phyloP scores from a whole-genome alignment of 768 basidiomycete genomes.

The Collybia nuda region DNA sequence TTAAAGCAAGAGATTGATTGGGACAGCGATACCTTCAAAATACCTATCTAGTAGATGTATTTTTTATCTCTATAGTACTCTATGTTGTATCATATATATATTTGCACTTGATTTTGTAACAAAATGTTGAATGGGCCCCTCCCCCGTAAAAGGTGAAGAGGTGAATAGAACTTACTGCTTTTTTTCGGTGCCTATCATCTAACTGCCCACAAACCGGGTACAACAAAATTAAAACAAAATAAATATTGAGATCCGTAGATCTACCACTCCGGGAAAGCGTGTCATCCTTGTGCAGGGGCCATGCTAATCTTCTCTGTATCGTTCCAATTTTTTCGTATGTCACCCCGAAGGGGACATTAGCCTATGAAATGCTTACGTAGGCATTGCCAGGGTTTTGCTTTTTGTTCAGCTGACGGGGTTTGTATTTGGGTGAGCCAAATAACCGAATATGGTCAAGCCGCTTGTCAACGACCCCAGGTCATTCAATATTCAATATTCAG shows the following conservation, averaged over 20 bases:
- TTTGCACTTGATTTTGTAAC: too few relatives aligned
- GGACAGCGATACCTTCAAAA: slow-evolving; percentile 42
- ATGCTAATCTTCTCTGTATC: slow-evolving; percentile 99
- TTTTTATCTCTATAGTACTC: too few relatives aligned
- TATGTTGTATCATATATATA: too few relatives aligned
- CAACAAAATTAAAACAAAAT: slow-evolving; percentile 23
- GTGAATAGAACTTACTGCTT: too few relatives aligned
- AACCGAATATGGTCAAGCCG: neutral
- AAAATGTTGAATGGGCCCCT: too few relatives aligned
- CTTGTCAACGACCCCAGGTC: too few relatives aligned
- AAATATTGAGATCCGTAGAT: slow-evolving; percentile 47
- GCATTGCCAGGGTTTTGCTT: slow-evolving; percentile 6
- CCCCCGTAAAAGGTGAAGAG: too few relatives aligned
- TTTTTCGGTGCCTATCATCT: too few relatives aligned
- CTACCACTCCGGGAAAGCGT: slow-evolving; percentile 96
- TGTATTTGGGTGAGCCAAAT: neutral
- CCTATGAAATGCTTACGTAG: neutral
- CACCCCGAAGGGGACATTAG: slow-evolving; percentile 80
- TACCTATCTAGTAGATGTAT: slow-evolving; percentile 16
- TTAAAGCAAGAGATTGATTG: slow-evolving; percentile 69
- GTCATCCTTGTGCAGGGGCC: slow-evolving; percentile 99
- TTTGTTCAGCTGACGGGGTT: slow-evolving; percentile 4
- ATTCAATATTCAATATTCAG: too few relatives aligned
- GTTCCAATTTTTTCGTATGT: slow-evolving; percentile 99
- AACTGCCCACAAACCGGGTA: too few relatives aligned